Evolutionary conservation across 1,284 basidiomycete species (phyloP), one percentile per base, ranked within the genome.

Genomic region (Cerioporus squamosus): DNA sequence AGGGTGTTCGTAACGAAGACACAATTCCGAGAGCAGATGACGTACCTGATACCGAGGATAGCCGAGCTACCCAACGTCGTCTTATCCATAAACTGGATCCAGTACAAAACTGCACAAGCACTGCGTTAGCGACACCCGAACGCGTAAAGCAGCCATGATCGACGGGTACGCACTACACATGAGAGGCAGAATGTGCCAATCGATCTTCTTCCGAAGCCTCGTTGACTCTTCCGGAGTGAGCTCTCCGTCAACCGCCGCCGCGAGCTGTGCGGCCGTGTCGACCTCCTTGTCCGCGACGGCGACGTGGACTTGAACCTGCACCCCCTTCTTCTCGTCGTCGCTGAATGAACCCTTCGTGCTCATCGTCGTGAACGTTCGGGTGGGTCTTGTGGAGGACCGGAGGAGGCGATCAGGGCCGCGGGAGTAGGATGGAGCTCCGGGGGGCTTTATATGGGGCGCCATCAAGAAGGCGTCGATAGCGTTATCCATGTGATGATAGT

Each of bases 41-140:
- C 76, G 60, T 53, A 86, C 85, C 76, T 74, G 63, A 88, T 87
- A 14, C 87, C 87, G 40, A 91, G 78, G 61, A 91, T 87, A 1
- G 87, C 81, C 3, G 87, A 71, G 58, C 77, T 82, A 5, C 86
- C 87, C 1, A 93, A 76, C 0, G 90, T 91, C 0, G 87, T 88
- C 74, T 90, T 89, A 62, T 88, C 87, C 85, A 88, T 88, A 60
- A 83, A 89, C 67, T 90, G 86, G 33, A 90, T 78, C 80, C 81
- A 84, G 66, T 88, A 87, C 23, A 88, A 78, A 23, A 75, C 85
- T 87, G 22, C 4, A 26, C 20, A 10, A 6, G 2, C 23, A n/a
- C 12, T n/a, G 17, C 38, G 22, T 44, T 14, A 43, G 22, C 42
- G 23, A 51, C 17, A 22, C 6, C 26, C 33, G 42, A 31, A 5